A percentile compares a stretch with the other conserved stretches of the same genome.
phyloP scores from a whole-genome alignment of 1,139 yeast species.

The Blastobotrys illinoisensis region DNA sequence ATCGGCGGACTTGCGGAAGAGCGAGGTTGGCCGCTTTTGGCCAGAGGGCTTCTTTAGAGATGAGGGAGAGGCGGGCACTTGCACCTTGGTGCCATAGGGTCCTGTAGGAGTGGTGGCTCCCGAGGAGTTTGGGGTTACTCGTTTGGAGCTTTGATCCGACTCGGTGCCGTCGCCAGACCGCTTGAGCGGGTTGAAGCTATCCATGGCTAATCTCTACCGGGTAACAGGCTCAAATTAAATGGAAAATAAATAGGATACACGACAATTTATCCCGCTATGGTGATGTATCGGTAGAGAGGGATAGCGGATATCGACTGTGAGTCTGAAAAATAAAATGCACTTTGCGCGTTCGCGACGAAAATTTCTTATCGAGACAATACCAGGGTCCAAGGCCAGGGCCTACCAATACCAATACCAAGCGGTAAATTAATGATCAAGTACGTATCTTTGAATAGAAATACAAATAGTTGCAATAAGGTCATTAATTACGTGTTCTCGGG shows the following conservation, averaged over 20 bases:
- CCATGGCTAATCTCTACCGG: not conserved
- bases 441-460: too few species aligned
- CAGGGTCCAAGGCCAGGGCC: not conserved
- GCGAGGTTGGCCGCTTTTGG: conserved; percentile 6
- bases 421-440: not conserved
- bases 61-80: not conserved
- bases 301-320: not conserved
- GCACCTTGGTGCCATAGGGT: not conserved
- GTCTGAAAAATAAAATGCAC: not conserved
- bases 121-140: not conserved
- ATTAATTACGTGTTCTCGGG: not conserved
- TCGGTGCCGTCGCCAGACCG: not conserved
- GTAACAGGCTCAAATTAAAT: not conserved
- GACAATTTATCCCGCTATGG: not conserved
- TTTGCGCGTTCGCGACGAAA: not conserved
- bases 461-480: too few species aligned
- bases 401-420: not conserved
- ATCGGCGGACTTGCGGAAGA: conserved; percentile 3
- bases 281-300: too few species aligned
- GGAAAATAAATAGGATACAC: too few species aligned
- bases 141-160: not conserved
- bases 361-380: not conserved
- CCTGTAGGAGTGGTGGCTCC: not conserved
- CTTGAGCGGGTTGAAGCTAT: not conserved
- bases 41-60: not conserved